These are phyloP conservation scores for Leccinum ochraceum DNA, from an alignment of 768 basidiomycete species.

Conservation along the genomic window DNA sequence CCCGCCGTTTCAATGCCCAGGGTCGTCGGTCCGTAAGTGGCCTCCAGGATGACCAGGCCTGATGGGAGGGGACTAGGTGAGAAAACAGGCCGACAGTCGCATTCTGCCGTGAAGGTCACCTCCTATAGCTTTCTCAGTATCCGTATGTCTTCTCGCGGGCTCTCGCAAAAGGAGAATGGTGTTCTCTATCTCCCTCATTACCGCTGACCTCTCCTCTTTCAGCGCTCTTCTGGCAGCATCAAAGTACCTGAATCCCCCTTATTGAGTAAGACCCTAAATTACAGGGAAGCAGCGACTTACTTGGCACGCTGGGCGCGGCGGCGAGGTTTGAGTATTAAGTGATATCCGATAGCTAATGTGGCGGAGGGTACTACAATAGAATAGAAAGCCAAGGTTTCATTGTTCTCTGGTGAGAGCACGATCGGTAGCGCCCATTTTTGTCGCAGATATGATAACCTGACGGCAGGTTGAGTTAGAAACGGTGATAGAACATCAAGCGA, in stretches of 20 bases:
- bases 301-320: constrained; percentile 51
- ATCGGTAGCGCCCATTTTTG: constrained; percentile 62
- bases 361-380: constrained; percentile 57
- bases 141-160: constrained; percentile 60
- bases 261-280: constrained; percentile 19
- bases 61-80: constrained; percentile 14
- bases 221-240: constrained; percentile 60
- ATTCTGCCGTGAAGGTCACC: constrained; percentile 44
- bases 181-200: constrained; percentile 63
- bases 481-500: constrained; percentile 7
- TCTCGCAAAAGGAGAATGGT: constrained; percentile 65
- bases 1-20: constrained; percentile 51
- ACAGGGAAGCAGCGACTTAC: constrained; percentile 38
- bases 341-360: constrained; percentile 52
- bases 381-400: constrained; percentile 49
- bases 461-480: constrained; percentile 15
- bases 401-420: constrained; percentile 50
- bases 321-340: constrained; percentile 56
- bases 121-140: constrained; percentile 63
- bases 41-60: constrained; percentile 80
- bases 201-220: constrained; percentile 63
- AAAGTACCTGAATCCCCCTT: constrained; percentile 53
- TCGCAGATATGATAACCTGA: constrained; percentile 55
- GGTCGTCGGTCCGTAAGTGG: constrained; percentile 65
- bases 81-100: constrained; percentile 10